phyloP scores from a whole-genome alignment of 2,329 filamentous ascomycete species.

The Aaosphaeria pasadenensis region DNA sequence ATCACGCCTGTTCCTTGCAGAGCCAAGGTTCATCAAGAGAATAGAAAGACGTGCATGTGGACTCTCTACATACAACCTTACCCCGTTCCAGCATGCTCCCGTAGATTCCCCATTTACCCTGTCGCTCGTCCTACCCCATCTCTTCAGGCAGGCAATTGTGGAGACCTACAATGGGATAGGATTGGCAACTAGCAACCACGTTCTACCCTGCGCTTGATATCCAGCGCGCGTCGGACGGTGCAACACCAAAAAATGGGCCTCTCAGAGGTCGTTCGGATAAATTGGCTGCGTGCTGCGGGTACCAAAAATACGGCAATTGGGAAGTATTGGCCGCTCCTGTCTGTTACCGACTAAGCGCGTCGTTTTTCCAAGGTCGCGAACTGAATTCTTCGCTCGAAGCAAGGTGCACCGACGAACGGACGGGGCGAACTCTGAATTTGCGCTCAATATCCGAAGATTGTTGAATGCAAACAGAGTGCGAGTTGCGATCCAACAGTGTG shows the following conservation, averaged over 20 bases:
- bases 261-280: slow-evolving; percentile 3
- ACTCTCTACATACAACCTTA: neutral
- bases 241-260: too few relatives aligned
- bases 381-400: neutral
- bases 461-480: neutral
- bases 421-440: neutral
- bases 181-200: too few relatives aligned
- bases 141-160: neutral
- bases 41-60: slow-evolving; percentile 3
- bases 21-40: slow-evolving; percentile 9
- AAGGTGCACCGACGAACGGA: neutral
- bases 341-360: too few relatives aligned
- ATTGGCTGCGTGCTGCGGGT: neutral
- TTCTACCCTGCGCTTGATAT: too few relatives aligned
- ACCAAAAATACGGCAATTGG: too few relatives aligned
- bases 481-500: neutral
- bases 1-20: slow-evolving; percentile 6
- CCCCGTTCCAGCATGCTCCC: too few relatives aligned
- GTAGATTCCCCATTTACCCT: too few relatives aligned
- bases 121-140: too few relatives aligned
- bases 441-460: slow-evolving; percentile 1
- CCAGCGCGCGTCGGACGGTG: too few relatives aligned
- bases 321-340: too few relatives aligned
- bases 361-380: neutral
- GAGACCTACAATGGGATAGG: neutral